A percentile compares a stretch with the other conserved stretches of the same genome.
Evolutionary conservation across 1,284 basidiomycete genomes (phyloP).

Genomic region (Cystobasidium sp.): DNA sequence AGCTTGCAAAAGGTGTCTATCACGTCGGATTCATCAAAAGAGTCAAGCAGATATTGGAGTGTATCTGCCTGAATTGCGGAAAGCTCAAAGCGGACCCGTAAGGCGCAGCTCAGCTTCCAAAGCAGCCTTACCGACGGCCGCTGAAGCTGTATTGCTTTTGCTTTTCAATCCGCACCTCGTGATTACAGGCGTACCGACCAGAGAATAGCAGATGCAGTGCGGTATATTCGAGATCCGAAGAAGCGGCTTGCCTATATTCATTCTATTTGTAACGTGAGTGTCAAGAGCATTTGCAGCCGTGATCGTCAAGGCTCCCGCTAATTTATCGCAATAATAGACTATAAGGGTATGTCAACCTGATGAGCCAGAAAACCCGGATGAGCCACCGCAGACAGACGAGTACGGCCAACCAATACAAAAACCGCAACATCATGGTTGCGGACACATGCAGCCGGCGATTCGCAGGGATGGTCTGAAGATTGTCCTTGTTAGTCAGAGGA

Average conservation of each 20-base stretch:
- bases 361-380: constrained; percentile 66
- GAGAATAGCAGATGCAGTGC: constrained; percentile 49
- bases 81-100: constrained; percentile 83
- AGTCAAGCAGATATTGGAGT: constrained; percentile 99
- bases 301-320: background rate
- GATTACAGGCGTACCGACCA: constrained; percentile 46
- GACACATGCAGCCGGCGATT: constrained; percentile 85
- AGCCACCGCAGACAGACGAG: constrained; percentile 69
- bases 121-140: constrained; percentile 60
- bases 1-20: constrained; percentile 43
- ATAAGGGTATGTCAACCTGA: constrained; percentile 86
- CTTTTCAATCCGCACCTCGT: constrained; percentile 10
- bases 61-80: constrained; percentile 97
- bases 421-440: constrained; percentile 83
- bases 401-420: constrained; percentile 57
- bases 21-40: constrained; percentile 89
- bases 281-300: constrained; percentile 65
- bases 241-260: constrained; percentile 74
- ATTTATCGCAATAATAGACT: constrained; percentile 59
- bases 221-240: constrained; percentile 53
- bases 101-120: constrained; percentile 56
- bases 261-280: constrained; percentile 79
- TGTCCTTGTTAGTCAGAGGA: constrained; percentile 92
- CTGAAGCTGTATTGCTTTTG: constrained; percentile 61
- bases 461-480: constrained; percentile 95